phyloP scores from a whole-genome alignment of 1,284 basidiomycete genomes.

The Microbotryum violaceum region DNA sequence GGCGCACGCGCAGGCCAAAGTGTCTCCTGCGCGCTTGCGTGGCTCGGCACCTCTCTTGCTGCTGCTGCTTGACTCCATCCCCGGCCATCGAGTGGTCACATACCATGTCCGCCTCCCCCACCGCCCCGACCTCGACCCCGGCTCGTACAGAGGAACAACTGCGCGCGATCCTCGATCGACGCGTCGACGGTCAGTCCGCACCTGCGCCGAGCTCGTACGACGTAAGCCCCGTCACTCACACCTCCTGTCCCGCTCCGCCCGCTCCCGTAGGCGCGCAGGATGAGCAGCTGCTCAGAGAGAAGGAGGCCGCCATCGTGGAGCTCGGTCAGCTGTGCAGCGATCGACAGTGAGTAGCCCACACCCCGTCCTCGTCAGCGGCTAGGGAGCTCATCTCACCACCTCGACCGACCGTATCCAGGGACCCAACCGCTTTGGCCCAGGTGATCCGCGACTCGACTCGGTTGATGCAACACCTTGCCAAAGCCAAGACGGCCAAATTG shows the following conservation, averaged over 20 bases:
- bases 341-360: slow-evolving; percentile 54
- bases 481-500: slow-evolving; percentile 96
- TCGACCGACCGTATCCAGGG: slow-evolving; percentile 46
- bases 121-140: no score
- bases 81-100: no score
- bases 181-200: slow-evolving; percentile 11
- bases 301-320: slow-evolving; percentile 77
- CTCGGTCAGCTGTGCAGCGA: slow-evolving; percentile 84
- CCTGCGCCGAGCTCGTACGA: not conserved
- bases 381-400: not conserved
- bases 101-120: no score
- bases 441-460: slow-evolving; percentile 77
- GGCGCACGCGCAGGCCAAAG: no score
- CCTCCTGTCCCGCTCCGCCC: not conserved
- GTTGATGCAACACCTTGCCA: slow-evolving; percentile 53
- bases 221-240: not conserved
- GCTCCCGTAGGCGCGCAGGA: slow-evolving; percentile 38
- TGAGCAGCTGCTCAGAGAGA: slow-evolving; percentile 62
- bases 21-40: no score
- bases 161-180: slow-evolving; percentile 11
- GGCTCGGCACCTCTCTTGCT: no score
- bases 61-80: no score
- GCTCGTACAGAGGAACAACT: slow-evolving; percentile 3
- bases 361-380: no score
- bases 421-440: slow-evolving; percentile 75